Conservation (phyloP, 495 filamentous ascomycete genomes). For the Xylaria palmicola region DNA sequence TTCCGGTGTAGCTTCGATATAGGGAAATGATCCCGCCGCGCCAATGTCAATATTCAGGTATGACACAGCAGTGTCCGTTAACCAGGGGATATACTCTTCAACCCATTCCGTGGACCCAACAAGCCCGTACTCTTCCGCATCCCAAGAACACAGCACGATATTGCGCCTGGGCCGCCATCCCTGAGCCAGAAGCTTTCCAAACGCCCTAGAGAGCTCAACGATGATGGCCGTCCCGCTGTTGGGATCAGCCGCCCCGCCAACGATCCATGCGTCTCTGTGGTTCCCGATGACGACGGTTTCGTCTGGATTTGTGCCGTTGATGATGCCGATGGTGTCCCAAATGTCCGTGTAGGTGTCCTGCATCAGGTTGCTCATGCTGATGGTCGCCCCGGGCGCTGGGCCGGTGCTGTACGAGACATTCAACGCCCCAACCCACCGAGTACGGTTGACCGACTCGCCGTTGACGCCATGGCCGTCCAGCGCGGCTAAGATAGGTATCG, state of each 20-base stretch:
- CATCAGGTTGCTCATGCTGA: slow-evolving; percentile 78
- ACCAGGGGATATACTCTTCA: slow-evolving; percentile 81
- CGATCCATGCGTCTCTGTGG: slow-evolving; percentile 86
- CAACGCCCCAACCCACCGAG: slow-evolving; percentile 68
- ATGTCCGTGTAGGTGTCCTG: slow-evolving; percentile 77
- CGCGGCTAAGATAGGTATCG: slow-evolving; percentile 71
- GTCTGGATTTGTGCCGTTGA: slow-evolving; percentile 70
- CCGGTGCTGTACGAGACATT: slow-evolving; percentile 83
- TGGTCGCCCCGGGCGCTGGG: slow-evolving; percentile 65
- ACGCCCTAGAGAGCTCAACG: slow-evolving; percentile 72
- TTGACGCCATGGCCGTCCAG: slow-evolving; percentile 80
- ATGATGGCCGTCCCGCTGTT: slow-evolving; percentile 81
- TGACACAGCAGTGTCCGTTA: slow-evolving; percentile 68
- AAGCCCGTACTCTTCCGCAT: slow-evolving; percentile 81
- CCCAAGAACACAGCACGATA: slow-evolving; percentile 87
- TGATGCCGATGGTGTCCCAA: slow-evolving; percentile 85
- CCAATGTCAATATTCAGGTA: slow-evolving; percentile 86
- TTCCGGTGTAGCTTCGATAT: slow-evolving; percentile 68
- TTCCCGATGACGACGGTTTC: slow-evolving; percentile 88
- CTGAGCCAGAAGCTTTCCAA: slow-evolving; percentile 67
- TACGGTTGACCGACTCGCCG: slow-evolving; percentile 66
- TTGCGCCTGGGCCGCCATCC: slow-evolving; percentile 84
- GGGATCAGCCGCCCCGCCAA: slow-evolving; percentile 74
- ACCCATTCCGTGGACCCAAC: slow-evolving; percentile 89
- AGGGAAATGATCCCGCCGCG: slow-evolving; percentile 66